Conservation (phyloP, 345 rosid species). For the Ailanthus altissimus region DNA sequence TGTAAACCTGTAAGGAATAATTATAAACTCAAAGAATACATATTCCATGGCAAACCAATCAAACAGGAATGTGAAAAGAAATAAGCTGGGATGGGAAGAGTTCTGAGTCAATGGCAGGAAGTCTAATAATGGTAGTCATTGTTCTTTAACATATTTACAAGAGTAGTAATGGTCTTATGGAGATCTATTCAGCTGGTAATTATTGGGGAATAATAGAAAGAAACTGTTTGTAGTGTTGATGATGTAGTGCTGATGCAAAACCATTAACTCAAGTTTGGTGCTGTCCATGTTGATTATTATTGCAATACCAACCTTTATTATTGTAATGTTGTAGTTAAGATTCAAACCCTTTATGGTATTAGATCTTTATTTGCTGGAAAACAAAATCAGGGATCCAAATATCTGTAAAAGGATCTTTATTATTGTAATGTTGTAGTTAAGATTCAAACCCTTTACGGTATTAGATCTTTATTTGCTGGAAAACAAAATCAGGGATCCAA, state of each 20-base stretch:
- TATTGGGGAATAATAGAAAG: not conserved
- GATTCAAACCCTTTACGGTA: not conserved
- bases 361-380: not conserved
- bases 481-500: not conserved
- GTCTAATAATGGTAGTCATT: not conserved
- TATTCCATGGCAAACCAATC: not conserved
- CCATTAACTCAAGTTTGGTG: not conserved
- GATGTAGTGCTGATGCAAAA: too few species aligned
- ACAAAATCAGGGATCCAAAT: not conserved
- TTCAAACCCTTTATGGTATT: not conserved
- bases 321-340: not conserved
- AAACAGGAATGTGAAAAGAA: not conserved
- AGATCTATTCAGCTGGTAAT: not conserved
- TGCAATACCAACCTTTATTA: not conserved
- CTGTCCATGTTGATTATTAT: not conserved
- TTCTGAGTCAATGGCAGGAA: not conserved
- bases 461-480: not conserved
- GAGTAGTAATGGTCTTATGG: too few species aligned
- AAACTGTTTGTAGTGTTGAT: not conserved
- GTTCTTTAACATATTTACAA: not conserved
- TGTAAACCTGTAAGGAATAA: not conserved
- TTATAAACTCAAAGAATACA: not conserved
- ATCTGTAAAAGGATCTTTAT: too few species aligned
- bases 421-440: not conserved
- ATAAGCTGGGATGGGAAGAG: not conserved